Conservation (phyloP, 495 filamentous ascomycete genomes). For the Hypoxylon lenormandii region DNA sequence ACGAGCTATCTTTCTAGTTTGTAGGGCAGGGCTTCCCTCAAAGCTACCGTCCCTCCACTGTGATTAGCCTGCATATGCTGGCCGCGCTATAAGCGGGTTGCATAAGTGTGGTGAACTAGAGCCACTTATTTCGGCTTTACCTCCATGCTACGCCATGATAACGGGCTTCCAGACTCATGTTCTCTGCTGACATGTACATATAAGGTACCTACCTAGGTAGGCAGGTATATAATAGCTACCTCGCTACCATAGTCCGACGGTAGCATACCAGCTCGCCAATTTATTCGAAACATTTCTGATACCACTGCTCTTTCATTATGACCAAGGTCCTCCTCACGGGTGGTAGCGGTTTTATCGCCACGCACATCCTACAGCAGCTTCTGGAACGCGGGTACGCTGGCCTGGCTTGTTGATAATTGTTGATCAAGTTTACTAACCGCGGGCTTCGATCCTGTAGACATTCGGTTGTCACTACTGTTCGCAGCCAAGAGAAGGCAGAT, state of each 20-base stretch:
- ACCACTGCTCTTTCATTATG: neutral
- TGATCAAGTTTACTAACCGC: neutral
- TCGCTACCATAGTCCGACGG: too few relatives aligned
- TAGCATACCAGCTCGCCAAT: too few relatives aligned
- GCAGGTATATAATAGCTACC: too few relatives aligned
- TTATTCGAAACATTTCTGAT: too few relatives aligned
- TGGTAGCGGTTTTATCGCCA: conserved; percentile 58
- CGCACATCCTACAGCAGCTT: conserved; percentile 54
- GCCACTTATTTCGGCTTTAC: too few relatives aligned
- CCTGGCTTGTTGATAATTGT: neutral
- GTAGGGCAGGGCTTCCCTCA: neutral
- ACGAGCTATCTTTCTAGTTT: neutral
- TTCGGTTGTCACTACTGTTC: neutral
- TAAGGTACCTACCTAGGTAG: too few relatives aligned
- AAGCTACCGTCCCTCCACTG: neutral
- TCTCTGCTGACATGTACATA: too few relatives aligned
- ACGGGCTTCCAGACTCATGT: too few relatives aligned
- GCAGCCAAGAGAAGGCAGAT: neutral
- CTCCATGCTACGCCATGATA: too few relatives aligned
- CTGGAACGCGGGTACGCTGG: conserved; percentile 47
- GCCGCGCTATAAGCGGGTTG: too few relatives aligned
- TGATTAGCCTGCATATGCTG: too few relatives aligned
- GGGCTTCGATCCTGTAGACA: neutral
- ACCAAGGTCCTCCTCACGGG: conserved; percentile 26
- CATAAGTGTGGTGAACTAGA: too few relatives aligned